Conservation (phyloP, 176 grass and related monocot species). For the Oryza longistaminata region DNA sequence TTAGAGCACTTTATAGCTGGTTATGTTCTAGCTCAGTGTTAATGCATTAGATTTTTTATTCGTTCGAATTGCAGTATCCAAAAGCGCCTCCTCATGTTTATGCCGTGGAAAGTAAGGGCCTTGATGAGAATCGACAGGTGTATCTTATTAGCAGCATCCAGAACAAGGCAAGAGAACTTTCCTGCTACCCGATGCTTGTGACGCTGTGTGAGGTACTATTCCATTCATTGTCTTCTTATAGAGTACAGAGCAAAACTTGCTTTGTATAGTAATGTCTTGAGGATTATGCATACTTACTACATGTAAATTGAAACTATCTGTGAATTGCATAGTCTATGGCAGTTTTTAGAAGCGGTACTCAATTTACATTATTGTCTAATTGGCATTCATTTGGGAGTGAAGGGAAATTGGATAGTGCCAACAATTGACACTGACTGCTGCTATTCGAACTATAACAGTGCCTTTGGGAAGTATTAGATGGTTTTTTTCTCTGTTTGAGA, state of each 20-base stretch:
- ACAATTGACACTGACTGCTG: neutral
- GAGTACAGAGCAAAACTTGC: slow-evolving; percentile 5
- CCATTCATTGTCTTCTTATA: slow-evolving; percentile 12
- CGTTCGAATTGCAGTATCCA: slow-evolving; percentile 70
- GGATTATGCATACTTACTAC: neutral
- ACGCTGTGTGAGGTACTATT: slow-evolving; percentile 78
- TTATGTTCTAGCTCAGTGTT: slow-evolving; percentile 6
- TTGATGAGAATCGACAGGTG: slow-evolving; percentile 71
- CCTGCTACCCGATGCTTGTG: slow-evolving; percentile 72
- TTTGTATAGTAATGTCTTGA: neutral
- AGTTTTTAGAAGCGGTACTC: neutral
- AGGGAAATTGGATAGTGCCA: neutral
- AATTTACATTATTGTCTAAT: neutral
- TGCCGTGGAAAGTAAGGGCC: slow-evolving; percentile 76
- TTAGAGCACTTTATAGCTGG: neutral
- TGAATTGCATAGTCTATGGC: neutral
- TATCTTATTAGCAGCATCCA: slow-evolving; percentile 60
- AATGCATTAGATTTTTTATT: slow-evolving; percentile 4
- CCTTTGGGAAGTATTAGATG: slow-evolving; percentile 13
- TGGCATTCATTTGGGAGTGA: neutral
- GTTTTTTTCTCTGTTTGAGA: neutral
- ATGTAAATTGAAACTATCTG: neutral
- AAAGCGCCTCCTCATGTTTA: slow-evolving; percentile 70
- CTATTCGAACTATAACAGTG: neutral
- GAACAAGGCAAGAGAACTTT: slow-evolving; percentile 78